These are phyloP conservation scores for Colletotrichum brevisporum DNA, from an alignment of 2,329 filamentous ascomycete genomes.

Conservation along the genomic window DNA sequence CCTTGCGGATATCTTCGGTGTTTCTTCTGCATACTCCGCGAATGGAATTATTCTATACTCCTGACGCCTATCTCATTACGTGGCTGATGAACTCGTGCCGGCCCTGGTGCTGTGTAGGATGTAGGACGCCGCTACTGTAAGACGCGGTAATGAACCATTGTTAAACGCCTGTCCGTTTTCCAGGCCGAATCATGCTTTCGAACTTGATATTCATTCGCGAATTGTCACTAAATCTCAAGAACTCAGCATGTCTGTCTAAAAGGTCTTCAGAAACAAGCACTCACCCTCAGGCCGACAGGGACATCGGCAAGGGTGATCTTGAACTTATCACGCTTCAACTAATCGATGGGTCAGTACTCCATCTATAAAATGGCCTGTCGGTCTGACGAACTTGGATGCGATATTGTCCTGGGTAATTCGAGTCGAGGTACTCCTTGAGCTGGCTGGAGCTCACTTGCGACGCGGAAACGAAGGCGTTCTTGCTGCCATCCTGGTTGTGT, in stretches of 20 bases:
- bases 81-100: too few species aligned
- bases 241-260: neutral
- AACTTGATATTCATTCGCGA: too few species aligned
- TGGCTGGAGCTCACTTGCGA: slow-evolving; percentile 26
- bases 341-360: neutral
- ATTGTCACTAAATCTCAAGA: too few species aligned
- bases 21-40: too few species aligned
- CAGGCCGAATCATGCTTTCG: too few species aligned
- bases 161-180: too few species aligned
- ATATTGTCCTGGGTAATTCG: slow-evolving; percentile 19
- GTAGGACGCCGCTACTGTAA: too few species aligned
- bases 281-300: neutral
- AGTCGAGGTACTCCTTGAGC: slow-evolving; percentile 25
- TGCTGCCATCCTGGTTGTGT: slow-evolving; percentile 22
- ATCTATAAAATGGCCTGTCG: fast-evolving
- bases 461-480: slow-evolving; percentile 14
- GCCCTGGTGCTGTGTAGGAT: too few species aligned
- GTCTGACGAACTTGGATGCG: slow-evolving; percentile 13
- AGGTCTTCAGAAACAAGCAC: neutral
- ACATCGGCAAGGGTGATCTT: slow-evolving; percentile 1
- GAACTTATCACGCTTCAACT: slow-evolving; percentile 31
- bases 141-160: too few species aligned
- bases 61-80: too few species aligned
- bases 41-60: too few species aligned
- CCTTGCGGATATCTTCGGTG: too few species aligned